phyloP scores from a whole-genome alignment of 164 flowering plant species.

The Platanus orientalis region DNA sequence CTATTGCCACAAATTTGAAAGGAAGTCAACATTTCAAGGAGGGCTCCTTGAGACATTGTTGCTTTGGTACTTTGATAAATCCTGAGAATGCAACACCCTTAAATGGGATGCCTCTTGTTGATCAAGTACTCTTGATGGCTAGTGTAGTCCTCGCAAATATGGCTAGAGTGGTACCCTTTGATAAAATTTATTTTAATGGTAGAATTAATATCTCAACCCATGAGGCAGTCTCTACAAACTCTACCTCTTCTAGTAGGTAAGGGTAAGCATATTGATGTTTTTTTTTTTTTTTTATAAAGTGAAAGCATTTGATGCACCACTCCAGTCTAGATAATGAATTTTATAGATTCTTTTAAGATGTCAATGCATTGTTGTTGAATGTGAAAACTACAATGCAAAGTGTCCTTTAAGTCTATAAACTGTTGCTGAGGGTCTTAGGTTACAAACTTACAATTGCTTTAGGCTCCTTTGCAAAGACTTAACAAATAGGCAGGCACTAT shows the following conservation, averaged over 20 bases:
- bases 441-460: conserved; percentile 74
- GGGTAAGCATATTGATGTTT: conserved; percentile 37
- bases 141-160: conserved; percentile 70
- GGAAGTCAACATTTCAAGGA: conserved; percentile 12
- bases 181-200: conserved; percentile 21
- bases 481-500: conserved; percentile 75
- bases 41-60: conserved; percentile 28
- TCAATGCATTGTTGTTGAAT: conserved; percentile 23
- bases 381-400: conserved; percentile 29
- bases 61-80: conserved; percentile 50
- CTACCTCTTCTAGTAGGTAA: conserved; percentile 86
- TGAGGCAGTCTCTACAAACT: conserved; percentile 21
- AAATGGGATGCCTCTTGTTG: conserved; percentile 53
- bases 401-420: conserved; percentile 68
- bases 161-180: conserved; percentile 74
- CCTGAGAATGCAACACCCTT: conserved; percentile 35
- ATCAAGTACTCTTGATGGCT: conserved; percentile 69
- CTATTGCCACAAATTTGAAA: conserved; percentile 12
- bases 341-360: conserved; percentile 6
- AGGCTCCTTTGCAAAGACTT: conserved; percentile 62
- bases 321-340: background rate
- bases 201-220: conserved; percentile 20
- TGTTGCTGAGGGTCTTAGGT: conserved; percentile 63
- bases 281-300: no score
- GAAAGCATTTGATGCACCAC: conserved; percentile 6